Evolutionary conservation across 768 basidiomycete species (phyloP).

Genomic region (Lepiota brunneoincarnata): DNA sequence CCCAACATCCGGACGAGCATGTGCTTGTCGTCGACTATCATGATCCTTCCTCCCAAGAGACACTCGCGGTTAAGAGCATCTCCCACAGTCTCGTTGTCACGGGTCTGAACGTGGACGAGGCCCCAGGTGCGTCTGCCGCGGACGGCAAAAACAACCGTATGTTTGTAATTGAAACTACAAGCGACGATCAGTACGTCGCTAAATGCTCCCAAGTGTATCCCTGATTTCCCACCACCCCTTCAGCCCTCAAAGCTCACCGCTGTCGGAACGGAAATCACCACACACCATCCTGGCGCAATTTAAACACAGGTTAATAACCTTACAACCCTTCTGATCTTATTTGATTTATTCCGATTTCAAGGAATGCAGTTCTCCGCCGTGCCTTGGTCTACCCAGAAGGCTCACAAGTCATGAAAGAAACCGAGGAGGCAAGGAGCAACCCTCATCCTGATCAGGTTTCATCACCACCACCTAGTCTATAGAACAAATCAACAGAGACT

Average conservation of each 20-base stretch:
- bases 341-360: neutral
- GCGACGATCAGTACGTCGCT: slow-evolving; percentile 46
- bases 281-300: slow-evolving; percentile 56
- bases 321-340: slow-evolving; percentile 47
- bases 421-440: neutral
- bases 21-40: slow-evolving; percentile 75
- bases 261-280: slow-evolving; percentile 43
- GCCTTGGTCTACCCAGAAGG: slow-evolving; percentile 6
- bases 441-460: neutral
- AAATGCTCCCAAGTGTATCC: too few species aligned
- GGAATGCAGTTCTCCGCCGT: slow-evolving; percentile 10
- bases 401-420: neutral
- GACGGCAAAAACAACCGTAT: slow-evolving; percentile 60
- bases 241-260: slow-evolving; percentile 23
- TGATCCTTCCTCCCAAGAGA: slow-evolving; percentile 38
- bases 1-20: slow-evolving; percentile 60
- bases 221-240: slow-evolving; percentile 11
- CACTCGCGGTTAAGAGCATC: slow-evolving; percentile 50
- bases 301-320: slow-evolving; percentile 58
- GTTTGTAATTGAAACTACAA: slow-evolving; percentile 72
- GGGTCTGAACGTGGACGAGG: slow-evolving; percentile 65
- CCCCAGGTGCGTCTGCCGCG: slow-evolving; percentile 64
- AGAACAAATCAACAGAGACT: neutral
- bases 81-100: slow-evolving; percentile 47
- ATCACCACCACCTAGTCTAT: neutral